Base-by-base conservation (phyloP, 495 filamentous ascomycete species). In the Podospora australis region DNA sequence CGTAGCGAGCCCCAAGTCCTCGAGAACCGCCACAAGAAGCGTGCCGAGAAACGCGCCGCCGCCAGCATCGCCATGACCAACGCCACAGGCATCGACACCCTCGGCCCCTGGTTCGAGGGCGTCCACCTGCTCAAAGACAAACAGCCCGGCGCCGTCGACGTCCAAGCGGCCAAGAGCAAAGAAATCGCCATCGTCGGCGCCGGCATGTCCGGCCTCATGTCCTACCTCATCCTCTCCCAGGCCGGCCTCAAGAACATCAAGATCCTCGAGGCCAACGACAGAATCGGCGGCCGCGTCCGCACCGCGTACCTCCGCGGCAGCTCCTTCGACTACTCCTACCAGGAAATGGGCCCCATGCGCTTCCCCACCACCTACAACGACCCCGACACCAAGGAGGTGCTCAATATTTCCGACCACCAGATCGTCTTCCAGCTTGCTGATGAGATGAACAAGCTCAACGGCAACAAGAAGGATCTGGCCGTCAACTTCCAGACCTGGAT, bases 271-370 rank as follows among this genome's bases (percentile, higher is more conserved):
- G 63, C 66, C 23, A 57, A 53, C 16, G 39, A 69, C 25, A 55
- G 60, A n/a, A 58, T 72, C 5, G 62, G 65, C 38, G 71, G 83
- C 3, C 71, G 81, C 2, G 77, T 86, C 19, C 77, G 78, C 46
- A 84, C 81, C 3, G 72, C 73, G 34, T 84, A 85, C 46, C 70
- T 86, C 0, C 74, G 70, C 21, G 71, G 77, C 21, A 71, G 73
- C 0, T 79, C 81, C 0, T 77, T 79, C 20, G 70, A 87, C 13
- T 86, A 86, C 49, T 79, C 82, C 35, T 87, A 87, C 48, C 82
- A 86, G 54, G 83, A 87, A 57, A 86, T 87, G 83, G 83, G 83
- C 0, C 81, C 83, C 0, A 86, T 86, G 83, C 70, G 83, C 3
- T 86, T 70, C 46, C 70, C 82, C 25, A 69, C 74, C 5, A 79